These are phyloP conservation scores for Tieghemostelium lacteum DNA, from an alignment of 78 protist species.

Conservation along the genomic window DNA sequence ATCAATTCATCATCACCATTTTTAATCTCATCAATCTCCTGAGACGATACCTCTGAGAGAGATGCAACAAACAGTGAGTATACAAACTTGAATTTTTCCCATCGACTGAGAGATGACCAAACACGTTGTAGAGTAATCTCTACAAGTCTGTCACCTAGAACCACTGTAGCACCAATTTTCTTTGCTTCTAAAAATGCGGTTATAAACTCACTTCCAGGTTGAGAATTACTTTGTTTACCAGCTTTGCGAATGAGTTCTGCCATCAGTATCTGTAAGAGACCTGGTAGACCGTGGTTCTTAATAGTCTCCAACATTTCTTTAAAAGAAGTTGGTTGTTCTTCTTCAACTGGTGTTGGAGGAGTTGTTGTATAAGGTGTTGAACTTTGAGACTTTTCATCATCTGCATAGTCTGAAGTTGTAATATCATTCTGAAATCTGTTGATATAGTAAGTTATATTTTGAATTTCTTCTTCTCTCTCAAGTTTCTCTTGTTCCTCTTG, in stretches of 20 bases:
- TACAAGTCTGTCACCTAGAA: constrained; percentile 58
- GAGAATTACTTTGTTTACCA: constrained; percentile 57
- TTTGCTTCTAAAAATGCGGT: constrained; percentile 60
- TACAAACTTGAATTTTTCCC: constrained; percentile 65
- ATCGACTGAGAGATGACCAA: constrained; percentile 47
- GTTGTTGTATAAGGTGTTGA: constrained; percentile 11
- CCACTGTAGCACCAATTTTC: constrained; percentile 57
- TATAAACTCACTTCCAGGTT: constrained; percentile 66
- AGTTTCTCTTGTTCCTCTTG: background rate
- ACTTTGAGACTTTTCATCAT: background rate
- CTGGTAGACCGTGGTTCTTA: constrained; percentile 46
- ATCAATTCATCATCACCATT: constrained; percentile 45
- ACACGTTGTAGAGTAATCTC: constrained; percentile 68
- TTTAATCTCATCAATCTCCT: constrained; percentile 60
- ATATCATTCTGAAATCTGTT: too few relatives aligned
- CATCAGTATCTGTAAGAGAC: constrained; percentile 51
- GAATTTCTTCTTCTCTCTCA: background rate
- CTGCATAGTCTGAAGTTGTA: background rate
- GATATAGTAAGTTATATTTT: too few relatives aligned
- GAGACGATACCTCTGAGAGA: constrained; percentile 21
- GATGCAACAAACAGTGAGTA: constrained; percentile 55
- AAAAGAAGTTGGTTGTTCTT: constrained; percentile 4
- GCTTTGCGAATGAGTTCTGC: constrained; percentile 61
- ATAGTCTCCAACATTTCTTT: constrained; percentile 26
- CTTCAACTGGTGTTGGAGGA: constrained; percentile 26